phyloP scores from a whole-genome alignment of 345 rosid species.

The Salix caprea region DNA sequence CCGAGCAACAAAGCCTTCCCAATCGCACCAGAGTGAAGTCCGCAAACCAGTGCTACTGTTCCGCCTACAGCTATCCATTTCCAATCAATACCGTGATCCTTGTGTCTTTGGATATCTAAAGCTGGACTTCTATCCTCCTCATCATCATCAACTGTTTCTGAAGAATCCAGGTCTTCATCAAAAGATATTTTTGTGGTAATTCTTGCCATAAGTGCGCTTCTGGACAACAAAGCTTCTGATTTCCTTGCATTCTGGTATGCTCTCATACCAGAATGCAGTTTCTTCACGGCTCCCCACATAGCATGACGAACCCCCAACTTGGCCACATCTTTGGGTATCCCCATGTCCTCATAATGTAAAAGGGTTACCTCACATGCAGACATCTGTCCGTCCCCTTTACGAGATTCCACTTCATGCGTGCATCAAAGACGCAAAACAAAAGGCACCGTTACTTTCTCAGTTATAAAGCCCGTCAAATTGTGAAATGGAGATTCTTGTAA shows the following conservation, averaged over 20 bases:
- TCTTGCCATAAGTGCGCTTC: conserved; percentile 64
- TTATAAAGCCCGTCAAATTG: neutral
- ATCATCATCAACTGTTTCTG: conserved; percentile 33
- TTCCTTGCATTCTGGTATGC: conserved; percentile 76
- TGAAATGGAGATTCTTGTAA: neutral
- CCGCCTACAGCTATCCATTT: conserved; percentile 85
- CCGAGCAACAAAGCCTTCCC: conserved; percentile 77
- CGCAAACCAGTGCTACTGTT: conserved; percentile 66
- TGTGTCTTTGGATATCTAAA: conserved; percentile 23
- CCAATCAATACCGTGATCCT: conserved; percentile 72
- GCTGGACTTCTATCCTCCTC: conserved; percentile 36
- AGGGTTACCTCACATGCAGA: conserved; percentile 87
- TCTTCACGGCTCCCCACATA: conserved; percentile 97
- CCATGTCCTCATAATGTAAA: conserved; percentile 93
- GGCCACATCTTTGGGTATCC: conserved; percentile 95
- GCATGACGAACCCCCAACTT: conserved; percentile 91
- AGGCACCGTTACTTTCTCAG: neutral
- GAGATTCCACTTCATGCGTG: conserved; percentile 69
- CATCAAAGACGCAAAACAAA: neutral
- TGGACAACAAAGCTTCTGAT: conserved; percentile 51
- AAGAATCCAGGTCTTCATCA: conserved; percentile 33
- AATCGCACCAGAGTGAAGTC: conserved; percentile 61
- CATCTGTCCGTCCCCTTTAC: conserved; percentile 72
- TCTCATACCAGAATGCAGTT: conserved; percentile 75
- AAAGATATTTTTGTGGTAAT: conserved; percentile 62